phyloP scores from a whole-genome alignment of 192 early-diverging fungal species.

The Dispira parvispora region DNA sequence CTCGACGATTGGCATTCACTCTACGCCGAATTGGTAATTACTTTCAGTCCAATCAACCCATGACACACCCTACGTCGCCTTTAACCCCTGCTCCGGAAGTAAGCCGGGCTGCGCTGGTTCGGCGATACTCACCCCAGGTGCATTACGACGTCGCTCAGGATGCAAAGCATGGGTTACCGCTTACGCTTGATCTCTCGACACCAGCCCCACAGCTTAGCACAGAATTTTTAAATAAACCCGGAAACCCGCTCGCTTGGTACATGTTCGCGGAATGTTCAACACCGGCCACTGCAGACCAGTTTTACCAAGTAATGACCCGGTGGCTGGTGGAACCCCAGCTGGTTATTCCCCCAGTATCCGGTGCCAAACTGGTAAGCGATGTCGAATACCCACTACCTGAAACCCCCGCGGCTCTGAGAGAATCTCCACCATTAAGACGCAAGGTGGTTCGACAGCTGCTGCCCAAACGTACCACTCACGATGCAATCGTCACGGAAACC shows the following conservation, averaged over 20 bases:
- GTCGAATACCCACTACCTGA: neutral
- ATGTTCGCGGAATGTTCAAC: neutral
- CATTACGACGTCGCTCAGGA: no score
- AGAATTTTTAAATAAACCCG: no score
- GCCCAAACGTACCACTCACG: conserved; percentile 27
- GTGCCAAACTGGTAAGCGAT: conserved; percentile 27
- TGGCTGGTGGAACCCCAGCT: conserved; percentile 41
- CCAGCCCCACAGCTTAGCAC: no score
- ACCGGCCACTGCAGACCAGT: neutral
- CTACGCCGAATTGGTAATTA: no score
- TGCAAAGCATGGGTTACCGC: no score
- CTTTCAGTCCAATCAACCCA: no score
- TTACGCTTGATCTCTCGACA: no score
- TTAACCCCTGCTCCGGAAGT: no score
- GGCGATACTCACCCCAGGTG: no score
- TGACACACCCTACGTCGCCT: no score
- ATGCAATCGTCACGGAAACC: conserved; percentile 17
- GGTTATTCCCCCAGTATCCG: conserved; percentile 41
- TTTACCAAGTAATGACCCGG: conserved; percentile 16
- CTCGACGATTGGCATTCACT: no score
- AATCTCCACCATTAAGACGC: neutral
- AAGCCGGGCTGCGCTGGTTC: no score
- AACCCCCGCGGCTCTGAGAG: neutral
- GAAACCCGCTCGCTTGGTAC: neutral
- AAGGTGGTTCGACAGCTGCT: conserved; percentile 17